Conservation (phyloP, 2,329 filamentous ascomycete genomes). For the Calcarisporium arbuscula region DNA sequence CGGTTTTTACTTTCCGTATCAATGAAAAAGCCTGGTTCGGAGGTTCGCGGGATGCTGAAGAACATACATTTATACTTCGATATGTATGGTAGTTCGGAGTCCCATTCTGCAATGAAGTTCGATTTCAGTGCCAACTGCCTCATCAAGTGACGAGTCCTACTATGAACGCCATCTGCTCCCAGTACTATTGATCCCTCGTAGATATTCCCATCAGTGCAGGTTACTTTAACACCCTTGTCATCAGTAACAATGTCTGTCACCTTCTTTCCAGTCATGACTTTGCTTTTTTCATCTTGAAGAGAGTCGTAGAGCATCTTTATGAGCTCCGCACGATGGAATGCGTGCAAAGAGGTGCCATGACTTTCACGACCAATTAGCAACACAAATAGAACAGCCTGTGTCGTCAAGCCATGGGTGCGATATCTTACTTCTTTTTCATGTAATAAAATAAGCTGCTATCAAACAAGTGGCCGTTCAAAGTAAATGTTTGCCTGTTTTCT, state of each 20-base stretch:
- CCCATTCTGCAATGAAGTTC: not conserved
- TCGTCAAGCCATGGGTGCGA: no score
- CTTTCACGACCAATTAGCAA: no score
- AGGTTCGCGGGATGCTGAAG: slow-evolving; percentile 15
- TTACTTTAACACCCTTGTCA: slow-evolving; percentile 18
- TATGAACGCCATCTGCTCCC: slow-evolving; percentile 34
- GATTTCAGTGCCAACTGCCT: slow-evolving; percentile 16
- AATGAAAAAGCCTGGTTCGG: slow-evolving; percentile 1
- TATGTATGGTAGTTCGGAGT: slow-evolving; percentile 4
- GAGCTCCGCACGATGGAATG: slow-evolving; percentile 24
- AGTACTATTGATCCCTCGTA: slow-evolving; percentile 29
- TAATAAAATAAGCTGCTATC: slow-evolving; percentile 16
- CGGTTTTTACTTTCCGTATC: slow-evolving; percentile 17
- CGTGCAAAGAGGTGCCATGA: slow-evolving; percentile 14
- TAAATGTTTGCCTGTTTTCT: slow-evolving; percentile 14
- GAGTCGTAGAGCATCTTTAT: slow-evolving; percentile 20
- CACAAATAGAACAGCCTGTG: no score
- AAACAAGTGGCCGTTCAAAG: slow-evolving; percentile 19
- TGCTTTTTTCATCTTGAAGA: slow-evolving; percentile 19
- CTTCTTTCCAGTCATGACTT: slow-evolving; percentile 19
- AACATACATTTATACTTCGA: slow-evolving; percentile 20
- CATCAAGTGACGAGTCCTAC: slow-evolving; percentile 26
- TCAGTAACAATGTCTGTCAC: slow-evolving; percentile 14
- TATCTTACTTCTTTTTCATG: slow-evolving; percentile 19
- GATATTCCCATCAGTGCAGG: slow-evolving; percentile 24